Base-by-base conservation (phyloP, 164 flowering plant genomes). In the Berberis vulgaris region DNA sequence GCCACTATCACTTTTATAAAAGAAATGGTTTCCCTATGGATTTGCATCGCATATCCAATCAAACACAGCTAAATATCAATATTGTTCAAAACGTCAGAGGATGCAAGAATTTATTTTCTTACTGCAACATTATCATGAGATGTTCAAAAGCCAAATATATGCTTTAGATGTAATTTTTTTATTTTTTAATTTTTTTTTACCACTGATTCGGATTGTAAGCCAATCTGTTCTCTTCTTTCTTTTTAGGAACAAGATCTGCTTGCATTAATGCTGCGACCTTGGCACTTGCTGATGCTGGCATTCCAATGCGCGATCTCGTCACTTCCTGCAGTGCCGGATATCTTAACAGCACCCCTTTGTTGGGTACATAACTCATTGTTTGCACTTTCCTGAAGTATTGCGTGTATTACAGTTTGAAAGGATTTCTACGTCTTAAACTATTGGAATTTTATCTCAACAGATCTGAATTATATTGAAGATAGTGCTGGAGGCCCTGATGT, bases 231-330 rank as follows among this genome's bases (percentile, higher is more conserved):
- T 8, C 6, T 49, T 66, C 50, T 64, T 67, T 62, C 12, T 60
- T 43, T 73, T 67, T 69, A 91, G 96, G 98, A 73, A 94, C 99
- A 11, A 81, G 99, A 78, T 89, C 93, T 60, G 97, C 99, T 26
- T 94, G 99, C 78, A 94, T 94, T 60, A 94, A 94, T 81, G 99
- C 99, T 68, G 99, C 99, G 62, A 89, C 93, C 49, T 75, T 94
- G 81, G 99, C 99, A 65, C 90, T 94, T 62, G 93, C 97, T 69
- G 99, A 91, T 89, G 97, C 97, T 63, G 99, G 97, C 49, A 87
- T 94, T 66, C 99, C 97, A 13, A 91, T 94, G 99, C 83, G 86
- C 54, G 97, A 94, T 78, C 70, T 94, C 63, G 88, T 85, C 43
- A 89, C 97, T 54, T 94, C 99, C 2, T 94, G 97, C 66, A 82